Evolutionary conservation across 2,329 filamentous ascomycete genomes (phyloP).

Genomic region (Colletotrichum incanum): DNA sequence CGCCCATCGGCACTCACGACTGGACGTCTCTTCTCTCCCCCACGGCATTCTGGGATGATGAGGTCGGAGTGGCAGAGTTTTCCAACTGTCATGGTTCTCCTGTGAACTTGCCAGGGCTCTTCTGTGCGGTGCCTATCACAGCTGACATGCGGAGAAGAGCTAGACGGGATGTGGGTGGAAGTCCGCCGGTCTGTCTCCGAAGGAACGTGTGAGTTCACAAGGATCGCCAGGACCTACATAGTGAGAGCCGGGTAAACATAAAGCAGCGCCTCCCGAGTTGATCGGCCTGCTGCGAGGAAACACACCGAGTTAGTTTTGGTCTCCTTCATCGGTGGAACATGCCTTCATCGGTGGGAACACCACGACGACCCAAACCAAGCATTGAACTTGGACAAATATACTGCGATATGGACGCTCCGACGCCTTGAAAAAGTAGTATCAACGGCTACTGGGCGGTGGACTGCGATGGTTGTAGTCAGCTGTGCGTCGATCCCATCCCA

Average conservation of each 20-base stretch:
- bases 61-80: background rate
- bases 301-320: no score
- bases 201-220: background rate
- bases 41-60: background rate
- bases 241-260: background rate
- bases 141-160: constrained; percentile 2
- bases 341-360: no score
- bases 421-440: no score
- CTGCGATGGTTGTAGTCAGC: no score
- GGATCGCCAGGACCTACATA: background rate
- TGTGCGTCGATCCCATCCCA: no score
- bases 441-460: no score
- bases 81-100: background rate
- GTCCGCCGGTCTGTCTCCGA: constrained; percentile 5
- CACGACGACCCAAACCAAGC: no score
- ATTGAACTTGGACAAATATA: no score
- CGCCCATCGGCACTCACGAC: constrained; percentile 23
- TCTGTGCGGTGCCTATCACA: background rate
- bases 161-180: constrained; percentile 31
- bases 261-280: no score
- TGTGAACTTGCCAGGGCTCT: background rate
- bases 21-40: background rate
- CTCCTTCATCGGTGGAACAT: no score
- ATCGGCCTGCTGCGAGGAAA: no score
- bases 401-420: no score